Percentiles rank a stretch among this genome's conserved stretches.
Conservation (phyloP, 371 early-diverging fungal genomes). For the Mucor ambiguus region DNA sequence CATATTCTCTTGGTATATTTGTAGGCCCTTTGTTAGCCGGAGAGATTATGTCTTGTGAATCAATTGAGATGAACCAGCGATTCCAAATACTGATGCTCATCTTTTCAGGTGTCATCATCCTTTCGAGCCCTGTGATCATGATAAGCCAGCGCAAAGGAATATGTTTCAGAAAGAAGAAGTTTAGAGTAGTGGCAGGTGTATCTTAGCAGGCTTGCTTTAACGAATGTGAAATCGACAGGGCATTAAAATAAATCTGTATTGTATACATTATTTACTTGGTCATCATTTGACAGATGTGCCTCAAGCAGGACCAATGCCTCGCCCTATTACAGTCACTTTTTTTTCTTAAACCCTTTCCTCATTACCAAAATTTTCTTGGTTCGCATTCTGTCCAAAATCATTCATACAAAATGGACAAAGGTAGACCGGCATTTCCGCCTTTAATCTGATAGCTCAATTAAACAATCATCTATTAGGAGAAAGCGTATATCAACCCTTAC, state of each 20-base stretch:
- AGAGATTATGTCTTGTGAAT: neutral
- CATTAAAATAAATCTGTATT: no score
- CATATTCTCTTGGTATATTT: constrained; percentile 41
- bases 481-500: constrained; percentile 20
- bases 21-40: constrained; percentile 44
- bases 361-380: neutral
- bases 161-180: neutral
- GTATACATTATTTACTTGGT: no score
- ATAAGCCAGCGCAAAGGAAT: neutral
- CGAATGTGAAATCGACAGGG: no score
- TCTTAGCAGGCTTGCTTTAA: no score
- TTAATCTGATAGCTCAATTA: neutral
- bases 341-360: neutral
- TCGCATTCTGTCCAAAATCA: neutral
- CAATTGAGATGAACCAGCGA: neutral
- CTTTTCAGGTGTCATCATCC: neutral
- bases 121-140: neutral
- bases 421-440: neutral
- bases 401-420: constrained; percentile 1
- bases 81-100: constrained; percentile 15
- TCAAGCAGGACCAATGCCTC: neutral
- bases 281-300: neutral
- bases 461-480: constrained; percentile 1
- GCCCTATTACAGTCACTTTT: neutral
- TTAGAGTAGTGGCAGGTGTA: neutral